These are phyloP conservation scores for Secale cereale DNA, from an alignment of 176 grass and related monocot genomes.

Conservation along the genomic window DNA sequence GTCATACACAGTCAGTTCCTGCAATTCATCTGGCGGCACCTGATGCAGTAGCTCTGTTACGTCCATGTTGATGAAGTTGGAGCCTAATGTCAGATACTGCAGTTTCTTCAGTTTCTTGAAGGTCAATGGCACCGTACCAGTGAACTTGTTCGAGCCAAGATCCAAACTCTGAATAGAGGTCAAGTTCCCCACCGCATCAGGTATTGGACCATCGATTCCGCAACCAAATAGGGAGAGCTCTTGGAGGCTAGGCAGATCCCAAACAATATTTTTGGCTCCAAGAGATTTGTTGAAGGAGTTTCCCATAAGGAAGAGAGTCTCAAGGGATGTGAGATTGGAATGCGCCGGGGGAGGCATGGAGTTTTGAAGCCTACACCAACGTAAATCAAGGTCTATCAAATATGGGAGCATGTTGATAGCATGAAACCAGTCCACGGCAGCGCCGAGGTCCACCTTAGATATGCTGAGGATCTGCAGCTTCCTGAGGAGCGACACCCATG, in stretches of 20 bases:
- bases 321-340: background rate
- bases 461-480: background rate
- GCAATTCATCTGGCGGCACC: background rate
- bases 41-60: background rate
- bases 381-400: background rate
- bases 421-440: background rate
- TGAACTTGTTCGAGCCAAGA: background rate
- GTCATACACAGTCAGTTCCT: fast-evolving
- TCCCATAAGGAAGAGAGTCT: background rate
- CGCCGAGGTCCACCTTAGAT: background rate
- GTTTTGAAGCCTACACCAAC: background rate
- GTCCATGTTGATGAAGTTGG: background rate
- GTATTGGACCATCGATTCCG: conserved; percentile 8
- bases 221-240: fast-evolving
- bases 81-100: fast-evolving
- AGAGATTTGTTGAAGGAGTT: background rate
- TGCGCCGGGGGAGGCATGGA: background rate
- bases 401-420: background rate
- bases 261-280: background rate
- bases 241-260: background rate
- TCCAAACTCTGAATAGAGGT: background rate
- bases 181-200: conserved; percentile 11
- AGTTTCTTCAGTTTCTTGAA: conserved; percentile 21
- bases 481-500: background rate
- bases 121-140: background rate